Percentiles rank a stretch among this genome's conserved stretches.
Conservation (phyloP, 805 yeast species). For the Ogataea trehalophila region DNA sequence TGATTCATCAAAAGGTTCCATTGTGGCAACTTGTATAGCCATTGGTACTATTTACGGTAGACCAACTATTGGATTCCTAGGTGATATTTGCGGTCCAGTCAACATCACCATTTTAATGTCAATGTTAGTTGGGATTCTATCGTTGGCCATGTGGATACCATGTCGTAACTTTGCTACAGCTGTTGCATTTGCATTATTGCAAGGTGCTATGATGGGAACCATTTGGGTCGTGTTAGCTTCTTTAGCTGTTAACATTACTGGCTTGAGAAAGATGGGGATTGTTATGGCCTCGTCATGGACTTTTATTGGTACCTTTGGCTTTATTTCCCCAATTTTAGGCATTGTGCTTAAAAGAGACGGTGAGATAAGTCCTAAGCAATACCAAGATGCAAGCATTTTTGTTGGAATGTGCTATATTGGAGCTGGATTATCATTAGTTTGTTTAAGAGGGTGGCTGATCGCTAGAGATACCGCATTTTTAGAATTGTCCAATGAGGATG, state of each 20-base stretch:
- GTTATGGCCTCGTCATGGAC: constrained; percentile 47
- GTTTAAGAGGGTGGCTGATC: constrained; percentile 51
- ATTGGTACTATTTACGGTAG: constrained; percentile 54
- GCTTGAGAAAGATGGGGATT: constrained; percentile 47
- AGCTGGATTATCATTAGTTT: constrained; percentile 37
- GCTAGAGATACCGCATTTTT: constrained; percentile 37
- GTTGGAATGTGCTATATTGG: constrained; percentile 52
- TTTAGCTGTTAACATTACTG: constrained; percentile 47
- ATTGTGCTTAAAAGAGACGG: constrained; percentile 40
- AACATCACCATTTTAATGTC: constrained; percentile 39
- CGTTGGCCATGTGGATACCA: constrained; percentile 53
- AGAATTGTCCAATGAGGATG: constrained; percentile 5
- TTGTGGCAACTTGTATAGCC: constrained; percentile 55
- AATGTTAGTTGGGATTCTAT: constrained; percentile 35
- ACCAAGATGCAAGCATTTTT: constrained; percentile 50
- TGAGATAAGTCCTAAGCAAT: constrained; percentile 39
- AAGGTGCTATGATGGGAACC: constrained; percentile 58
- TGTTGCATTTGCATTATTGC: constrained; percentile 44
- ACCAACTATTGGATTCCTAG: constrained; percentile 47
- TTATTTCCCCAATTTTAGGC: constrained; percentile 59
- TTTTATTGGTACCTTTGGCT: constrained; percentile 43
- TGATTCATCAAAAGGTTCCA: constrained; percentile 47
- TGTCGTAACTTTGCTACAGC: constrained; percentile 54
- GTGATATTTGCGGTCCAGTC: constrained; percentile 49
- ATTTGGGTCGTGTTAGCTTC: constrained; percentile 54